phyloP scores from a whole-genome alignment of 805 yeast genomes.

The Metschnikowia drakensbergensis region DNA sequence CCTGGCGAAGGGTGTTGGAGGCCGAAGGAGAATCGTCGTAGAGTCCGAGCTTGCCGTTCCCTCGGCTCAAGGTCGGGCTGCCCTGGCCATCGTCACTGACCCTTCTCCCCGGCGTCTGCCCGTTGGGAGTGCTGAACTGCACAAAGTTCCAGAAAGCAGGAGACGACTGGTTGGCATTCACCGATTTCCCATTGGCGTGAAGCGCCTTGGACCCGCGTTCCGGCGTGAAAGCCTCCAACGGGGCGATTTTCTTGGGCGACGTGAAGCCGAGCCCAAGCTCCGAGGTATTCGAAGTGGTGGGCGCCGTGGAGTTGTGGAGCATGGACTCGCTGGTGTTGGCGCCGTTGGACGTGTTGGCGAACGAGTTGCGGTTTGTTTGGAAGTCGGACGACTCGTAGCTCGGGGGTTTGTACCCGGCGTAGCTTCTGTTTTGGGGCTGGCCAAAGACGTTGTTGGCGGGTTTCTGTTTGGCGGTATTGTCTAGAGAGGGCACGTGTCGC shows the following conservation, averaged over 20 bases:
- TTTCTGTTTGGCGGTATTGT: conserved; percentile 27
- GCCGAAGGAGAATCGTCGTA: conserved; percentile 13
- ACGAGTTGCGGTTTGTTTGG: conserved; percentile 3
- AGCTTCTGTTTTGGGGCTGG: neutral
- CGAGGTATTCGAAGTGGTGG: conserved; percentile 28
- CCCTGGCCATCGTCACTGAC: conserved; percentile 37
- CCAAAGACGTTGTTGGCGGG: conserved; percentile 1
- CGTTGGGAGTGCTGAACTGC: conserved; percentile 57
- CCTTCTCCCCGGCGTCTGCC: conserved; percentile 40
- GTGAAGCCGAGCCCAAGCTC: conserved; percentile 38
- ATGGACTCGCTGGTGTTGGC: conserved; percentile 17
- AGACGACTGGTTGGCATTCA: conserved; percentile 54
- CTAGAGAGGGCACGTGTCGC: conserved; percentile 20
- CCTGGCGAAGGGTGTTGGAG: neutral
- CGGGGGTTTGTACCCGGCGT: neutral
- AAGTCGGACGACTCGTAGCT: neutral
- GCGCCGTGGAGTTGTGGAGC: conserved; percentile 18
- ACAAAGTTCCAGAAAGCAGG: conserved; percentile 95
- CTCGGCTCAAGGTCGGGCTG: conserved; percentile 38
- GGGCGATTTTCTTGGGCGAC: conserved; percentile 41
- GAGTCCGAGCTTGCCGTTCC: conserved; percentile 5
- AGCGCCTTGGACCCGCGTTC: conserved; percentile 37
- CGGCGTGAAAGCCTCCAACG: conserved; percentile 43
- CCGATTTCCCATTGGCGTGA: conserved; percentile 17
- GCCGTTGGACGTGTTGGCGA: conserved; percentile 13